Conservation (phyloP, 2,329 filamentous ascomycete species). For the Cladosporium colombiae region DNA sequence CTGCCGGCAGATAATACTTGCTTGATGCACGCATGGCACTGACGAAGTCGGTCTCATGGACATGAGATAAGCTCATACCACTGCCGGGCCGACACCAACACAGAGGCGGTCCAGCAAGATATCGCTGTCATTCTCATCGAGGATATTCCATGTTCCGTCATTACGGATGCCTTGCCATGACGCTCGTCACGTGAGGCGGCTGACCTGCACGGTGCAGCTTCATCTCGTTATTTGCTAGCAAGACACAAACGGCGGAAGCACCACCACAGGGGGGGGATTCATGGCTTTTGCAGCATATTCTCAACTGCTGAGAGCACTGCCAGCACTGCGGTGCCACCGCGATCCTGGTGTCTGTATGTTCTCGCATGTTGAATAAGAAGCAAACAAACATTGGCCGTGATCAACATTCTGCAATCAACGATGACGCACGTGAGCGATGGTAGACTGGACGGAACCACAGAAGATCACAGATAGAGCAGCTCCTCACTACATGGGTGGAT, state of each 20-base stretch:
- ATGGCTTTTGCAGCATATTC: not conserved
- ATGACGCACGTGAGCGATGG: not conserved
- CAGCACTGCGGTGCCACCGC: not conserved
- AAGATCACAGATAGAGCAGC: not conserved
- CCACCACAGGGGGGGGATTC: not conserved
- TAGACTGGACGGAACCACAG: not conserved
- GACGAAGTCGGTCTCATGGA: not conserved
- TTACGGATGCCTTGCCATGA: not conserved
- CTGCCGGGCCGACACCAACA: not conserved
- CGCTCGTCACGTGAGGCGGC: not conserved
- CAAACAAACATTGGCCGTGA: not conserved
- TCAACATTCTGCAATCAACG: not conserved
- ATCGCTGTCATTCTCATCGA: not conserved
- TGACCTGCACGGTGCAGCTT: conserved; percentile 3
- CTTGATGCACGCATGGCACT: not conserved
- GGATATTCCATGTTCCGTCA: not conserved
- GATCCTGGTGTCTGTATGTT: not conserved
- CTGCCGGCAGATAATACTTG: not conserved
- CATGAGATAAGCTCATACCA: not conserved
- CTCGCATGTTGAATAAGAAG: not conserved
- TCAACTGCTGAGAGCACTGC: not conserved
- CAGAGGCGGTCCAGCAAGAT: not conserved
- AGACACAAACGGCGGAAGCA: conserved; percentile 4
- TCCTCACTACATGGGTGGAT: not conserved
- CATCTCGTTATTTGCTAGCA: conserved; percentile 9